Evolutionary conservation across 1,284 basidiomycete species (phyloP), one percentile per base, ranked within the genome.

Genomic region (Marasmius sp.): DNA sequence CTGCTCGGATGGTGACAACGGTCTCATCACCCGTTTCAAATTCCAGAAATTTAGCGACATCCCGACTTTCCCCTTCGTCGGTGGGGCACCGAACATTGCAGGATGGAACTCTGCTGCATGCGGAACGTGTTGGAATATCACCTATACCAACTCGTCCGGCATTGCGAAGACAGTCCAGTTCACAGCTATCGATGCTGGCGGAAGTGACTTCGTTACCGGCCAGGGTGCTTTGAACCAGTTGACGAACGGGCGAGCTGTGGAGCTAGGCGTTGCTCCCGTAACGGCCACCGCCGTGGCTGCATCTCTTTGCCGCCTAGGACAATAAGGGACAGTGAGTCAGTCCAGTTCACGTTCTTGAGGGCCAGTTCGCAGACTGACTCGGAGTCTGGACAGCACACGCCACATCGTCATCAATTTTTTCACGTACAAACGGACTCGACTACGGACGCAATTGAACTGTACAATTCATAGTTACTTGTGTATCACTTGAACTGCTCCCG

Each of bases 51-150:
- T 85, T 67, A 75, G 75, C 8, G 74, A 74, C 16, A 73, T 87
- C 50, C 81, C 82, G 34, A 71, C 60, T 37, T 86, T 80, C 73
- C 84, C 85, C n/a, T 71, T 77, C 66, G 71, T 86, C 66, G 85
- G 82, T 16, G 84, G 79, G n/a, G 77, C 75, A 8, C 67, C 67
- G 37, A 75, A 73, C 20, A 70, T 85, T 50, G 65, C 64, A 12
- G 77, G 76, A 2, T 84, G 74, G 73, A 75, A 78, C 70, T 79
- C 77, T 7, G 47, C 69, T 16, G 65, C 68, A 41, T 84, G 81
- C 68, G 81, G 82, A 53, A 75, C 79, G 39, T 85, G 80, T 72
- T 82, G 79, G 75, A 51, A 76, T 64, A 68, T 84, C 58, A 70
- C 71, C 14, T 81, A 77, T 68, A 70, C 72, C 33, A 74, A 73